Evolutionary conservation across 2,329 filamentous ascomycete genomes (phyloP).

Genomic region (Plectosphaerella plurivora): DNA sequence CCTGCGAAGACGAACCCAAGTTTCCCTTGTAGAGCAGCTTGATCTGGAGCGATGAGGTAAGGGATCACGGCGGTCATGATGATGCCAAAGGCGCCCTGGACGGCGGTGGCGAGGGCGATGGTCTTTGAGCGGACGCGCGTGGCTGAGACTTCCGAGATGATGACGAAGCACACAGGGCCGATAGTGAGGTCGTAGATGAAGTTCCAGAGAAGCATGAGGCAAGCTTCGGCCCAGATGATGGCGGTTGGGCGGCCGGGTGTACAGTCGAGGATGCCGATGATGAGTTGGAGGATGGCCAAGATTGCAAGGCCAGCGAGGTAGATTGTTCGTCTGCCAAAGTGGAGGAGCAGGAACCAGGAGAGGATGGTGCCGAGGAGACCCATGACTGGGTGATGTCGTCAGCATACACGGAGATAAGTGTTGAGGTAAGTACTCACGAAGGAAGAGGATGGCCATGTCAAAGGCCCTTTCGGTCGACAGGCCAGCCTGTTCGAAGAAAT

Average conservation of each 20-base stretch:
- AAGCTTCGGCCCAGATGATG: slow-evolving; percentile 42
- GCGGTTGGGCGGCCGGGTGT: slow-evolving; percentile 33
- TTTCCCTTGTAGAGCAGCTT: slow-evolving; percentile 29
- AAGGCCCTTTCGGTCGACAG: slow-evolving; percentile 31
- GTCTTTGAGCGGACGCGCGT: slow-evolving; percentile 39
- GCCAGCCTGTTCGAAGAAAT: slow-evolving; percentile 42
- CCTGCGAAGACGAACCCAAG: slow-evolving; percentile 18
- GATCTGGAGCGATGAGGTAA: slow-evolving; percentile 19
- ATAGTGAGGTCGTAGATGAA: slow-evolving; percentile 29
- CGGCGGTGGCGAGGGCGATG: slow-evolving; percentile 37
- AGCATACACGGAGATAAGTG: not conserved
- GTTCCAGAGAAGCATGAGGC: slow-evolving; percentile 40
- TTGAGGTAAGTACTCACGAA: slow-evolving; percentile 20
- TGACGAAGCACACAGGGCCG: slow-evolving; percentile 34
- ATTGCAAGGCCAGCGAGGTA: slow-evolving; percentile 34
- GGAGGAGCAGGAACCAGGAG: slow-evolving; percentile 37
- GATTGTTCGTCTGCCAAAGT: slow-evolving; percentile 35
- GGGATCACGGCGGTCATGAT: slow-evolving; percentile 23
- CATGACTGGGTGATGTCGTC: slow-evolving; percentile 29
- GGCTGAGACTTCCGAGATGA: slow-evolving; percentile 48
- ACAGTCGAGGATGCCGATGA: slow-evolving; percentile 40
- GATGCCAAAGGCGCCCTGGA: slow-evolving; percentile 33
- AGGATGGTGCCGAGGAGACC: slow-evolving; percentile 38
- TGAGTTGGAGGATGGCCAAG: slow-evolving; percentile 31
- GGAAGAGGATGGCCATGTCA: slow-evolving; percentile 36